These are phyloP conservation scores for Calocera cornea DNA, from an alignment of 768 basidiomycete species.

Conservation along the genomic window DNA sequence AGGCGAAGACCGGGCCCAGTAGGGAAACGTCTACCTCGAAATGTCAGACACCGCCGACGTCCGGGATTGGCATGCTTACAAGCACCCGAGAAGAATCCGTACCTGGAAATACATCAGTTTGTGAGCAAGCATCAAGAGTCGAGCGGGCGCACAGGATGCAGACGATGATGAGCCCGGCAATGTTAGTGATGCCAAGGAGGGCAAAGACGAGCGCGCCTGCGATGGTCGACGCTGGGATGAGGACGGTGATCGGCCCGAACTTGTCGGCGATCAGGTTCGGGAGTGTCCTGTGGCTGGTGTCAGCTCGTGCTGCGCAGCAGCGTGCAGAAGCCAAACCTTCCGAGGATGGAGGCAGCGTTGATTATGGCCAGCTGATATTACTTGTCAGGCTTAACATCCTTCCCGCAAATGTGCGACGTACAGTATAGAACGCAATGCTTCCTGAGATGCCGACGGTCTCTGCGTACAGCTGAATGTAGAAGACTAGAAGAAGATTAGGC, in stretches of 20 bases:
- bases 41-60: not conserved
- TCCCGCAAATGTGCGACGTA: conserved; percentile 17
- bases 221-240: conserved; percentile 25
- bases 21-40: not conserved
- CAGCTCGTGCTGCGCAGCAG: not conserved
- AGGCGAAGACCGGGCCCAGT: not conserved
- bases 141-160: conserved; percentile 28
- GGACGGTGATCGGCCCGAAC: conserved; percentile 39
- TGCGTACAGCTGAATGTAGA: conserved; percentile 44
- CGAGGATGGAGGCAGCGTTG: conserved; percentile 51
- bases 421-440: conserved; percentile 44
- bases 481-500: conserved; percentile 29
- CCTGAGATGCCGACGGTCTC: conserved; percentile 34
- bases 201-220: conserved; percentile 32
- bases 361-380: conserved; percentile 38
- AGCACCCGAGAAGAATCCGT: not conserved
- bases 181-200: conserved; percentile 29
- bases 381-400: not conserved
- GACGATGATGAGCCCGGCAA: conserved; percentile 28
- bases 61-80: not conserved
- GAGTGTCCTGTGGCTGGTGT: conserved; percentile 27
- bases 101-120: not conserved
- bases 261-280: conserved; percentile 44
- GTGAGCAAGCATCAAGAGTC: not conserved
- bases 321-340: conserved; percentile 16